phyloP scores from a whole-genome alignment of 1,139 yeast species.

The Suhomyces guaymorum region DNA sequence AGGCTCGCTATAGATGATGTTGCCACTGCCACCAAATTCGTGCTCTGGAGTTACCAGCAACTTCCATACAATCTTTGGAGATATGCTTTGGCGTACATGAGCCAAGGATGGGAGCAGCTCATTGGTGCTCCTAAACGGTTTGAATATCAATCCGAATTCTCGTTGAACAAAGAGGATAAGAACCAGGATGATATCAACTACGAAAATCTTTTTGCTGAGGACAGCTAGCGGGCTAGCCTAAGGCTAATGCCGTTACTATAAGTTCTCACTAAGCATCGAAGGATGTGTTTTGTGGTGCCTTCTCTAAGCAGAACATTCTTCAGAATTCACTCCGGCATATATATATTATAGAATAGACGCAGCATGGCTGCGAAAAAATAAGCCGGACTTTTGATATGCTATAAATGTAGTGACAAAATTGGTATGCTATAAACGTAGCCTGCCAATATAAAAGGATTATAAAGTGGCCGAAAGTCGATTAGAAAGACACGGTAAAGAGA shows the following conservation, averaged over 20 bases:
- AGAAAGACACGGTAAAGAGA: too few species aligned
- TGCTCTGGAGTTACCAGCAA: slow-evolving; percentile 63
- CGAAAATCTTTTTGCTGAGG: slow-evolving; percentile 7
- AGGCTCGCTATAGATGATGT: slow-evolving; percentile 58
- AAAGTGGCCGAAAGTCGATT: too few species aligned
- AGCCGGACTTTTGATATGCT: background rate
- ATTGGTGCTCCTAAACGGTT: slow-evolving; percentile 51
- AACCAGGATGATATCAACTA: slow-evolving; percentile 7
- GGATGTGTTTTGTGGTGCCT: too few species aligned
- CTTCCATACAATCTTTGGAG: slow-evolving; percentile 67
- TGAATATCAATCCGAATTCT: slow-evolving; percentile 15
- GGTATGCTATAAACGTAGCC: too few species aligned
- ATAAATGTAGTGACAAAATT: too few species aligned
- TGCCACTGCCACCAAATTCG: slow-evolving; percentile 63
- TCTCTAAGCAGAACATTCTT: background rate
- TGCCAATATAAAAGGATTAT: too few species aligned
- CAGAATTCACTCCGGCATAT: background rate
- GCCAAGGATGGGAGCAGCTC: slow-evolving; percentile 70
- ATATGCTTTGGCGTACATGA: slow-evolving; percentile 47
- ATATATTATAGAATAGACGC: slow-evolving; percentile 2
- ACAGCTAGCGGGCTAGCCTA: background rate
- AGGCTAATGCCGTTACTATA: too few species aligned
- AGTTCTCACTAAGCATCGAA: too few species aligned
- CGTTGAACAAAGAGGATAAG: slow-evolving; percentile 9
- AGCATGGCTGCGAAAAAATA: slow-evolving; percentile 9